Percentiles rank a stretch among this genome's conserved stretches.
phyloP scores from a whole-genome alignment of 2,329 filamentous ascomycete species.

The Calonectria pseudoturangicola region DNA sequence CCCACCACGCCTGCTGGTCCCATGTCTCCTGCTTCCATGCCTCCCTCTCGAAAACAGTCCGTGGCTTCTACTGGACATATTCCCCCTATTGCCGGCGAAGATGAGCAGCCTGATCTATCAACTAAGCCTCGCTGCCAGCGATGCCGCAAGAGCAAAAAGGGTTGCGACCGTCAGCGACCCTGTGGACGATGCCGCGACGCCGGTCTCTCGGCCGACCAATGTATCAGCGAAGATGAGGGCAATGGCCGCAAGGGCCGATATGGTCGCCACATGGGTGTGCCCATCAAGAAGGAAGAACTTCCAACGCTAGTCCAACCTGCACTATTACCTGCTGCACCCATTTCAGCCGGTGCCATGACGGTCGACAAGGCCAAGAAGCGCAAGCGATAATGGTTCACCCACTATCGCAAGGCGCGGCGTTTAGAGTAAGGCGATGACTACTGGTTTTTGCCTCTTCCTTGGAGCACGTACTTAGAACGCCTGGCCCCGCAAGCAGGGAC shows the following conservation, averaged over 20 bases:
- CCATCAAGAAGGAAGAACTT: slow-evolving; percentile 75
- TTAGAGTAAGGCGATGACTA: background rate
- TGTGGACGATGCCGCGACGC: slow-evolving; percentile 97
- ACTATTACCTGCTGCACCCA: slow-evolving; percentile 67
- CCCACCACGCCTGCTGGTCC: slow-evolving; percentile 63
- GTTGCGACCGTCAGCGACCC: slow-evolving; percentile 95
- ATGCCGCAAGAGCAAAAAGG: slow-evolving; percentile 99
- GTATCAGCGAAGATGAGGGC: slow-evolving; percentile 97
- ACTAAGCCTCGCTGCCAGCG: slow-evolving; percentile 98
- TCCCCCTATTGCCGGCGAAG: slow-evolving; percentile 78
- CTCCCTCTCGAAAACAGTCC: slow-evolving; percentile 85
- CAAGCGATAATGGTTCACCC: slow-evolving; percentile 68
- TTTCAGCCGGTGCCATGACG: slow-evolving; percentile 60
- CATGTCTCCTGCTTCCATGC: slow-evolving; percentile 80
- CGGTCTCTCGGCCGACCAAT: slow-evolving; percentile 93
- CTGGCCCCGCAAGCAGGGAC: slow-evolving; percentile 32
- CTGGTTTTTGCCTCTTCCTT: slow-evolving; percentile 33
- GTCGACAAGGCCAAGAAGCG: slow-evolving; percentile 77
- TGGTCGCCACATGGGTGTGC: slow-evolving; percentile 81
- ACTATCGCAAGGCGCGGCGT: slow-evolving; percentile 2
- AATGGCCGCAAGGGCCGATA: slow-evolving; percentile 98
- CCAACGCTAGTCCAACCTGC: slow-evolving; percentile 60
- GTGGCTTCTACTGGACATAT: slow-evolving; percentile 74
- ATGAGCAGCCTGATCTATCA: slow-evolving; percentile 93
- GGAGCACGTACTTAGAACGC: slow-evolving; percentile 42